Conservation (phyloP, 129 eudicot species). For the Lonicera japonica region DNA sequence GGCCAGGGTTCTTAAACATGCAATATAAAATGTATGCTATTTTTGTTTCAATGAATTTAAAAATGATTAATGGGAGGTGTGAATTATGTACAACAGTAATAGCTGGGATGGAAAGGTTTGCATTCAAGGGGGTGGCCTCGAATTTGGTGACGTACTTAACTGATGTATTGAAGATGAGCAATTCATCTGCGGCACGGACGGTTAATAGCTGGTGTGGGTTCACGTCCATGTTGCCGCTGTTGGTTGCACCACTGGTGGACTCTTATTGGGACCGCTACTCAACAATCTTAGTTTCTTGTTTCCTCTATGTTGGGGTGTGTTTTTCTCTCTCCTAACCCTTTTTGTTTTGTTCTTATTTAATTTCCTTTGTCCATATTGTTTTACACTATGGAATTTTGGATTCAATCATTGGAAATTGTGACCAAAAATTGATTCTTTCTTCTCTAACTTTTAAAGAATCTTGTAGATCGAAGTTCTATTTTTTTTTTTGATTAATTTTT, state of each 20-base stretch:
- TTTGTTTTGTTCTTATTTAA: too few species aligned
- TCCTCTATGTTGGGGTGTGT: constrained; percentile 54
- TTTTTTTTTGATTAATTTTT: too few species aligned
- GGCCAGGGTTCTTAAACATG: too few species aligned
- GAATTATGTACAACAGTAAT: constrained; percentile 31
- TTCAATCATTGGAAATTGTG: too few species aligned
- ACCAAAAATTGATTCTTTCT: too few species aligned
- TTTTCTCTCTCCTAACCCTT: neutral
- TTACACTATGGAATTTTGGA: neutral
- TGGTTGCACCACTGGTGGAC: constrained; percentile 80
- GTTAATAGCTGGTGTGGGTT: constrained; percentile 88
- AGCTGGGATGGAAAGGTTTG: constrained; percentile 91
- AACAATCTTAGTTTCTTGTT: constrained; percentile 62
- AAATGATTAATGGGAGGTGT: too few species aligned
- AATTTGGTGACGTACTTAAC: constrained; percentile 84
- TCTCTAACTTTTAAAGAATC: too few species aligned
- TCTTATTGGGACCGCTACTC: constrained; percentile 74
- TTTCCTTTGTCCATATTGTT: neutral
- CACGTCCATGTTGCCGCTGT: constrained; percentile 81
- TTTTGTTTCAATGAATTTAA: too few species aligned
- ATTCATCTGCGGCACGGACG: constrained; percentile 75
- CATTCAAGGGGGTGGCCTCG: constrained; percentile 96
- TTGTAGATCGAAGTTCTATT: too few species aligned
- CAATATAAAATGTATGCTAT: too few species aligned
- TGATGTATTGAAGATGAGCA: constrained; percentile 68